Base-by-base conservation (phyloP, 768 basidiomycete genomes). In the Rhodocollybia butyracea region DNA sequence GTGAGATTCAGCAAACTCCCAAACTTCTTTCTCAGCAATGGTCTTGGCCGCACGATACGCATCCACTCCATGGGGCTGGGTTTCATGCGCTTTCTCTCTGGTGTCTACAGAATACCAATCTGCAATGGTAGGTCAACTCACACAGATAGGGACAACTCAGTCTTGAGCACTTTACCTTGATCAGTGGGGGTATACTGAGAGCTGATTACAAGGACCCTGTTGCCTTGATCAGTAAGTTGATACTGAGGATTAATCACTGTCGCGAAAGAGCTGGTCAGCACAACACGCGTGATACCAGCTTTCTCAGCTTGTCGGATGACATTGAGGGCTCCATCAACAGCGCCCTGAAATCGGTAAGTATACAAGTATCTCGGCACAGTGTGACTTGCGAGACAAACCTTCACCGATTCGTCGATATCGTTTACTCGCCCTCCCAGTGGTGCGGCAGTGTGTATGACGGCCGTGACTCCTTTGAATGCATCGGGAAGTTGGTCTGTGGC, bases 401-500 rank as follows among this genome's bases (percentile, higher is more conserved):
- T 54, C 36, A 40, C 61, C 32, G 36, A 59, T 59, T 40, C 58
- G 59, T 52, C 60, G 55, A 50, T 5, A 48, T 57, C 6, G 26
- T 6, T 31, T 19, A 46, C 48, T 31, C 31, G n/a, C 13, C 19
- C 41, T 17, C 57, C 60, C 29, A 64, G 46, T n/a, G 67, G 67
- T n/a, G 71, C 66, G 7, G 72, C 73, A 13, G 66, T 68, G 60
- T 76, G 76, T 10, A 67, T 63, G 46, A 82, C 64, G 1, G 70
- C 78, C 38, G 74, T 69, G 13, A 80, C 73, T 21, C 74, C 77
- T 62, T 75, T 71, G 60, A 79, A 70, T 5, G 70, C 76, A 32
- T 77, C 75, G 51, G 78, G 73, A 57, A 80, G 76, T 27, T 66
- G 59, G n/a, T 58, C 63, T 6, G 55, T 55, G 12, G 51, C 48